Conservation (phyloP, 768 basidiomycete species). For the Russula griseocarnosa region DNA sequence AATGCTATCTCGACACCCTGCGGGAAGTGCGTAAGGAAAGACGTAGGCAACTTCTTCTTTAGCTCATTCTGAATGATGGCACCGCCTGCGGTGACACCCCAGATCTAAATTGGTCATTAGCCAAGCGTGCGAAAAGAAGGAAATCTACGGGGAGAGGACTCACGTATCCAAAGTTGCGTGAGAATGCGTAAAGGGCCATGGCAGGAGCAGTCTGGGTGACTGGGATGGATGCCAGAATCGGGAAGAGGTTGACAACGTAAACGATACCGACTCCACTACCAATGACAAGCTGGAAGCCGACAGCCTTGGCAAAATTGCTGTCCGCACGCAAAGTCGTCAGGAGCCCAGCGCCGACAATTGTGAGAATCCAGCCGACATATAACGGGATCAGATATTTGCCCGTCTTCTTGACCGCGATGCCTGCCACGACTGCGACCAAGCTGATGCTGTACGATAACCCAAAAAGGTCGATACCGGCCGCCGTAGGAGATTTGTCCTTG, state of each 20-base stretch:
- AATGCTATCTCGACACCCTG: slow-evolving; percentile 31
- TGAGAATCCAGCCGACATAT: slow-evolving; percentile 38
- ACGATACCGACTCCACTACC: slow-evolving; percentile 37
- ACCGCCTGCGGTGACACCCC: slow-evolving; percentile 30
- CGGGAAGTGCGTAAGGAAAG: slow-evolving; percentile 31
- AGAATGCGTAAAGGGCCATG: slow-evolving; percentile 34
- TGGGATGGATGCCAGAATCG: slow-evolving; percentile 38
- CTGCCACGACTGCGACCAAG: slow-evolving; percentile 39
- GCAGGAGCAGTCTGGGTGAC: slow-evolving; percentile 35
- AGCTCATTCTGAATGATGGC: neutral
- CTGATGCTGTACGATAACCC: slow-evolving; percentile 39
- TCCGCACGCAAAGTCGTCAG: slow-evolving; percentile 34
- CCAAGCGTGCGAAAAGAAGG: neutral
- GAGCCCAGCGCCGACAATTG: slow-evolving; percentile 37
- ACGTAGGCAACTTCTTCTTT: slow-evolving; percentile 26
- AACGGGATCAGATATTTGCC: slow-evolving; percentile 40
- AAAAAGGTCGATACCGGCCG: slow-evolving; percentile 38
- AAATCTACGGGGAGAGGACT: neutral
- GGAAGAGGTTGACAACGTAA: slow-evolving; percentile 35
- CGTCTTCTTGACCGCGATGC: slow-evolving; percentile 36
- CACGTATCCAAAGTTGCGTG: slow-evolving; percentile 29
- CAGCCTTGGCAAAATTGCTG: slow-evolving; percentile 21
- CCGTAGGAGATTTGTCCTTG: slow-evolving; percentile 37
- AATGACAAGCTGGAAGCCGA: slow-evolving; percentile 31
- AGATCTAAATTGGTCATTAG: slow-evolving; percentile 30